Evolutionary conservation across 1,284 basidiomycete species (phyloP), one percentile per base, ranked within the genome.

Genomic region (Bjerkandera adusta): DNA sequence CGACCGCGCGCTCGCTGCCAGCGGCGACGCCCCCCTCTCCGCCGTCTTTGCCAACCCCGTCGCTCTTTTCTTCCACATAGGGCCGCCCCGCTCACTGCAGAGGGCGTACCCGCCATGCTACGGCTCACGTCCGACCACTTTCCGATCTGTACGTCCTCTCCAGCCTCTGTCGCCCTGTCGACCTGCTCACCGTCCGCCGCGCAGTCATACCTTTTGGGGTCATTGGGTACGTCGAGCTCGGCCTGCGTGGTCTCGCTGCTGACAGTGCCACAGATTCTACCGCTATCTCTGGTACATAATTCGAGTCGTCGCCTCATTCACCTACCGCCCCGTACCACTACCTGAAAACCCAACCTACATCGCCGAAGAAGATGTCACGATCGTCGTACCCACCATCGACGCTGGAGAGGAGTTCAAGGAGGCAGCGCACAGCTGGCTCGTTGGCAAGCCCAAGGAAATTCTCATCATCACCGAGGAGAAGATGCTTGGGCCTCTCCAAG

Each of bases 331-430:
- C 18, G 83, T 95, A 47, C 91, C 91, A 1, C 71, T 93, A 12
- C 92, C 92, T 40, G 80, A 86, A 69, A 87, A 89, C 61, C 91
- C 92, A 0, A 94, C 92, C 15, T 96, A 94, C 67, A 70, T 87
- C 57, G 88, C 92, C 40, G 76, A 79, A 4, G 92, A 95, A 66
- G 92, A 96, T 75, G 92, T 96, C 55, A 95, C 92, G 22, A 93
- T 94, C 63, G 92, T 96, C 53, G 92, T 95, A 3, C 92, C 92
- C 30, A 95, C 92, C 53, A 95, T 96, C 62, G 92, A 96, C 63
- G 92, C 92, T 11, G 92, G 92, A 40, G 90, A 93, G 63, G 91
- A 93, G 68, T 94, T 96, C 75, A 89, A 90, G 71, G 88, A 93
- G 67, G 92, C 92, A 34, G 91, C 92, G 25, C 80, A 86, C 67